Evolutionary conservation across 208 protist species (phyloP).

Genomic region (Histomonas meleagridis): DNA sequence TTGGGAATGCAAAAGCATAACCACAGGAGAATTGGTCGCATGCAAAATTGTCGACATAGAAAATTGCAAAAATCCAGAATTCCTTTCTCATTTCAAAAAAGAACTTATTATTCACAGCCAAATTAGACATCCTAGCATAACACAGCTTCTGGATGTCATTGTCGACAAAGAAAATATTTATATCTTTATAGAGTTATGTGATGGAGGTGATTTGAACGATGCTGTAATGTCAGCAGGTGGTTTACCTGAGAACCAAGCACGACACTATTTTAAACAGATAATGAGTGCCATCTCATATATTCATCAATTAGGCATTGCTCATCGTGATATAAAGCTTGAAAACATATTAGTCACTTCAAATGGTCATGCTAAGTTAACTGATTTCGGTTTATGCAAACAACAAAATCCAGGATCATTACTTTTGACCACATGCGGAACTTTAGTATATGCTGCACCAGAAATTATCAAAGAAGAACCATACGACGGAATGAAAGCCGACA

Average conservation of each 20-base stretch:
- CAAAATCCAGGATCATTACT: neutral
- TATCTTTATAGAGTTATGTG: neutral
- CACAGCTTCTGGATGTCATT: neutral
- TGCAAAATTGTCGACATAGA: neutral
- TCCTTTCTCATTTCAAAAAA: neutral
- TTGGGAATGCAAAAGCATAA: neutral
- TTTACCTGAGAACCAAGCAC: neutral
- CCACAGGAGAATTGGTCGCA: neutral
- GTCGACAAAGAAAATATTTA: neutral
- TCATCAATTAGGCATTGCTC: neutral
- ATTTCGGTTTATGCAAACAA: conserved; percentile 27
- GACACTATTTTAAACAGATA: neutral
- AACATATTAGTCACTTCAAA: neutral
- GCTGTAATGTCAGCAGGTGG: neutral
- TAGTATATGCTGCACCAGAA: conserved; percentile 9
- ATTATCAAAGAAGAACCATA: conserved; percentile 13
- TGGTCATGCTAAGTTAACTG: neutral
- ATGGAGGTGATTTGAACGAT: neutral
- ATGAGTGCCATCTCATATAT: conserved; percentile 33
- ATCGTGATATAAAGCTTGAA: neutral
- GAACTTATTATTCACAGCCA: conserved; percentile 27
- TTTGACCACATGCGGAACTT: neutral
- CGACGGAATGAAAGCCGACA: neutral
- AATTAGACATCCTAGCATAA: neutral
- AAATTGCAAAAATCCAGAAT: neutral